Base-by-base conservation (phyloP, 805 yeast genomes). In the Starmerella geochares region DNA sequence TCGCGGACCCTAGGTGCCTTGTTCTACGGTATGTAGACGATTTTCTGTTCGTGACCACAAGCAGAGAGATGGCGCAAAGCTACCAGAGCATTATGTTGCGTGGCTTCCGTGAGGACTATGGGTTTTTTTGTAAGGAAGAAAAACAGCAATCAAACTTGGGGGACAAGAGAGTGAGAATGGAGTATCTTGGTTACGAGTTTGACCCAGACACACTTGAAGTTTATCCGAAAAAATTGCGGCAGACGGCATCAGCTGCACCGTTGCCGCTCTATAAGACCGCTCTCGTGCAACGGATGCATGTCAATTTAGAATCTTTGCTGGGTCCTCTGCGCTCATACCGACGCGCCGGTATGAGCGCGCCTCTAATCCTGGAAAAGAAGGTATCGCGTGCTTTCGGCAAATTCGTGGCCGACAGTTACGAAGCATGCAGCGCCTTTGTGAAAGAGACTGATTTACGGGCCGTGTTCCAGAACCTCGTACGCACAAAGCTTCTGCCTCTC, bases 21-120 rank as follows among this genome's bases (percentile, higher is more conserved):
- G 61, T 86, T 2, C 50, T 86, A 7, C 66, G 96, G 47, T 63
- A 85, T 19, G 94, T 86, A 0, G 97, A 88, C 65, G 97, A 88
- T 62, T 88, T 88, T 59, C 61, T 88, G 24, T 69, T 86, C n/a
- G 65, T 88, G 0, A 74, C 92, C 0, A 68, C 78, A 0, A 61
- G 70, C 31, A 24, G 57, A 10, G 46, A 51, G 0, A 58, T 62
- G 10, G 71, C 79, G 0, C 37, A 67, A 2, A 20, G 17, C 11
- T 48, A 41, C 27, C 37, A 33, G 13, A 25, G 16, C 3, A 11
- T 14, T 1, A 49, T 54, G 49, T 6, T 28, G 6, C 17, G 13
- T 4, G 57, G 52, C 6, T 54, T 54, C 16, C n/a, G n/a, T 2
- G 47, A 33, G 2, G 50, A 36, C 13, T 49, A 52, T 17, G 57